phyloP scores from a whole-genome alignment of 2,329 filamentous ascomycete genomes.

The Podosphaera xanthii region DNA sequence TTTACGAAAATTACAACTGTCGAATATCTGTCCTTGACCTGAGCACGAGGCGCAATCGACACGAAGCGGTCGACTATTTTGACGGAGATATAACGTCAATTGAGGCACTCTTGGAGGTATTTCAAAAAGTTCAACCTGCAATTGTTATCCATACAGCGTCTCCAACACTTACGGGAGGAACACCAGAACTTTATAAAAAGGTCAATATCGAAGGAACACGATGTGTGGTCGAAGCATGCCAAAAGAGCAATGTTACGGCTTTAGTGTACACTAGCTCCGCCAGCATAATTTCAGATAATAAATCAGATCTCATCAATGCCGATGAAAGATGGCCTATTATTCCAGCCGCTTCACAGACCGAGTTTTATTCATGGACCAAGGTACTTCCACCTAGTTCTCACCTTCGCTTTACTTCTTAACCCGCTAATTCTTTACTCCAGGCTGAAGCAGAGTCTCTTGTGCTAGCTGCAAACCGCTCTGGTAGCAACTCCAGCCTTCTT shows the following conservation, averaged over 20 bases:
- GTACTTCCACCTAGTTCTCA: constrained; percentile 5
- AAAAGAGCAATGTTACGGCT: constrained; percentile 46
- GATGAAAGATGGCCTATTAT: constrained; percentile 66
- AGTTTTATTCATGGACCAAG: constrained; percentile 83
- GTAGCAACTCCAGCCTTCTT: constrained; percentile 28
- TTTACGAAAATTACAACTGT: constrained; percentile 28
- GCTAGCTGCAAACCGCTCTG: constrained; percentile 45
- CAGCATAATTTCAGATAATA: constrained; percentile 68
- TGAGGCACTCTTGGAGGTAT: constrained; percentile 34
- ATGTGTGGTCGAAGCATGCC: constrained; percentile 52
- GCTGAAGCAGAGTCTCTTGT: constrained; percentile 65
- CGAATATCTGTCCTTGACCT: constrained; percentile 51
- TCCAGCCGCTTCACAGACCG: constrained; percentile 42
- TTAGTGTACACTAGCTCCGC: constrained; percentile 84
- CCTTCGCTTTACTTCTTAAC: neutral
- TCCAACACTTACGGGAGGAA: constrained; percentile 30
- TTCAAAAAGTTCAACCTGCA: constrained; percentile 46
- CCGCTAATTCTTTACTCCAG: constrained; percentile 18
- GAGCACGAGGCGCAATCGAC: constrained; percentile 43
- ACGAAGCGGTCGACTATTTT: constrained; percentile 39
- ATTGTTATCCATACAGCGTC: constrained; percentile 83
- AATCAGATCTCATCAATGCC: constrained; percentile 48
- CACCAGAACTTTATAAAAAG: constrained; percentile 43
- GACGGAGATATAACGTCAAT: constrained; percentile 57
- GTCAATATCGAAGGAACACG: constrained; percentile 79